Evolutionary conservation across 2,329 filamentous ascomycete species (phyloP), one percentile per base, ranked within the genome.

Genomic region (Microdochium trichocladiopsis): DNA sequence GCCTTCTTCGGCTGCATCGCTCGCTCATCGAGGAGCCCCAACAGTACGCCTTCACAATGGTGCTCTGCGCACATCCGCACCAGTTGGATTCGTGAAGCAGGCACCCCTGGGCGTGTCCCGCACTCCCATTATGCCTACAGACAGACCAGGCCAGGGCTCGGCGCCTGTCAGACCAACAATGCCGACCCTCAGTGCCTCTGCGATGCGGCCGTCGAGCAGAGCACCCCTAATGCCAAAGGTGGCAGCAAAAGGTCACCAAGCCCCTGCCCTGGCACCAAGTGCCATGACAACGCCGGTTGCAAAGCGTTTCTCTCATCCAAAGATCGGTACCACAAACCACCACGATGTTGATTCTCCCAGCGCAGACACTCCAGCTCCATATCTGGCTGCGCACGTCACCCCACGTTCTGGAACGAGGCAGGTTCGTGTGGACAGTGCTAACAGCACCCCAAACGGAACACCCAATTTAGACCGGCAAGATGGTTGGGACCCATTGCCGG

Each of bases 401-500:
- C 89, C 90, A 50, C 83, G 91, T 58, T 90, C 90, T 9, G 87
- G 86, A 9, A 76, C 83, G 49, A 80, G 91, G 56, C 89, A 83
- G 65, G 84, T 75, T 59, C 84, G 90, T 58, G 80, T 84, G 53
- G 84, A 89, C 65, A 90, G 86, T 66, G 70, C 78, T 24, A 79
- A 76, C 53, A 80, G 79, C 28, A 90, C 90, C 1, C 86, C 88
- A 3, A 80, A 69, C 55, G 77, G 74, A 52, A 87, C 83, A 0
- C 82, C 83, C 4, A 79, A 69, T 49, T 63, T 65, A 1, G 75
- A 79, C 12, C 66, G 68, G 48, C 61, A 61, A 49, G 74, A 80
- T 54, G 37, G 53, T 3, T 77, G 72, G 73, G 76, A 80, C 24
- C 55, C 41, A 5, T 8, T 45, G 21, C n/a, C 41, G 6, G 41